A percentile compares a stretch with the other conserved stretches of the same genome.
Evolutionary conservation across 164 flowering plant species (phyloP).

Genomic region (Magnolia officinalis): DNA sequence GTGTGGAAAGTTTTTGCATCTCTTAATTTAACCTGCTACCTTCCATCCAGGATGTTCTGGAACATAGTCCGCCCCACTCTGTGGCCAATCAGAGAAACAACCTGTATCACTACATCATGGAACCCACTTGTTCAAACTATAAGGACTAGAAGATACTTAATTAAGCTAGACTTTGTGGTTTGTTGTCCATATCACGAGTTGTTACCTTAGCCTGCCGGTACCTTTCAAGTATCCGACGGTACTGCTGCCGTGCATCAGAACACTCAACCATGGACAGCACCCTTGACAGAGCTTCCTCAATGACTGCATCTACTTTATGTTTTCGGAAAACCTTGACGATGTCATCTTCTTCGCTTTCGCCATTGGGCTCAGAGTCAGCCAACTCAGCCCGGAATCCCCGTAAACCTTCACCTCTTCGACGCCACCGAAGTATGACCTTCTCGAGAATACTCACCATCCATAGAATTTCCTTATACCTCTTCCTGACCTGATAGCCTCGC

Average conservation of each 20-base stretch:
- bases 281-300: constrained; percentile 73
- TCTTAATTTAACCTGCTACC: too few species aligned
- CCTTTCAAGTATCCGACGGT: constrained; percentile 66
- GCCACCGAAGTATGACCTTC: constrained; percentile 84
- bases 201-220: constrained; percentile 75
- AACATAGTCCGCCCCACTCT: too few species aligned
- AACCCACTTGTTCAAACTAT: background rate
- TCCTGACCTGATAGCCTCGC: constrained; percentile 88
- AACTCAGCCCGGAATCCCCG: constrained; percentile 74
- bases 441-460: constrained; percentile 92
- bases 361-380: constrained; percentile 44
- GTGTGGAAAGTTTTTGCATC: too few species aligned
- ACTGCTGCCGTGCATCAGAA: constrained; percentile 79
- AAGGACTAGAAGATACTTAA: background rate
- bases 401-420: constrained; percentile 77
- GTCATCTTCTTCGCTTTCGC: constrained; percentile 68
- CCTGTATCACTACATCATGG: too few species aligned
- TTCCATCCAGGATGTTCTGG: too few species aligned
- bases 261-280: constrained; percentile 90
- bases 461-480: constrained; percentile 61
- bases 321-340: constrained; percentile 69
- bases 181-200: background rate
- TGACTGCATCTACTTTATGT: constrained; percentile 69
- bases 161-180: background rate
- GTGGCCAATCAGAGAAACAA: too few species aligned